Evolutionary conservation across 192 early-diverging fungal genomes (phyloP).

Genomic region (Backusella macrospora): DNA sequence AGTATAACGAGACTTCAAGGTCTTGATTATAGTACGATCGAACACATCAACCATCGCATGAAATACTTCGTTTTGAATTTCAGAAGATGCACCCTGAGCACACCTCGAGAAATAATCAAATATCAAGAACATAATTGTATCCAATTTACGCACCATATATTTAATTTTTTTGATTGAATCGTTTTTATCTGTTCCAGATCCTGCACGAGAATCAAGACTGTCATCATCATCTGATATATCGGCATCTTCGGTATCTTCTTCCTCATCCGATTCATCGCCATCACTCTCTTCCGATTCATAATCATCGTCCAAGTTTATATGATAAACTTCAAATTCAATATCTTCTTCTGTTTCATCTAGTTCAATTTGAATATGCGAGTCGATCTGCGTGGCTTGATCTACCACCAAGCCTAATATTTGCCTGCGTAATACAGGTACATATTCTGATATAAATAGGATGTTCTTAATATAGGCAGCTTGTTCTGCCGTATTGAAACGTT

Average conservation of each 20-base stretch:
- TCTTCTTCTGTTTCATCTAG: slow-evolving; percentile 84
- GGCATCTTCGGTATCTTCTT: slow-evolving; percentile 50
- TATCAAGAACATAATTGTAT: slow-evolving; percentile 68
- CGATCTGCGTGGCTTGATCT: slow-evolving; percentile 86
- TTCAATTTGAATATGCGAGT: slow-evolving; percentile 92
- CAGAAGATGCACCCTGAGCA: slow-evolving; percentile 19
- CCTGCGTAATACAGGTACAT: slow-evolving; percentile 70
- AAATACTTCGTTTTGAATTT: slow-evolving; percentile 60
- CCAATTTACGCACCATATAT: slow-evolving; percentile 70
- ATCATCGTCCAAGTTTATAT: slow-evolving; percentile 42
- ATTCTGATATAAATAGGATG: slow-evolving; percentile 72
- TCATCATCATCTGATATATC: slow-evolving; percentile 12
- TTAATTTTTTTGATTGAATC: slow-evolving; percentile 46
- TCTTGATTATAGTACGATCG: slow-evolving; percentile 76
- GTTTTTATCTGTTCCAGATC: slow-evolving; percentile 27
- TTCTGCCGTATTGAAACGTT: slow-evolving; percentile 55
- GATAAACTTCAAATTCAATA: slow-evolving; percentile 42
- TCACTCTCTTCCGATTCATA: slow-evolving; percentile 45
- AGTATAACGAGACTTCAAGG: slow-evolving; percentile 86
- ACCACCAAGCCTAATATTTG: slow-evolving; percentile 76
- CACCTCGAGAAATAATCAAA: slow-evolving; percentile 60
- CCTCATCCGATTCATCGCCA: slow-evolving; percentile 40
- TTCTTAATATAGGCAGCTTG: slow-evolving; percentile 77
- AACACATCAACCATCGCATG: slow-evolving; percentile 76
- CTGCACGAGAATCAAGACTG: slow-evolving; percentile 37